A percentile compares a stretch with the other conserved stretches of the same genome.
phyloP scores from a whole-genome alignment of 1,139 yeast genomes.

The Sugiyamaella japonica region DNA sequence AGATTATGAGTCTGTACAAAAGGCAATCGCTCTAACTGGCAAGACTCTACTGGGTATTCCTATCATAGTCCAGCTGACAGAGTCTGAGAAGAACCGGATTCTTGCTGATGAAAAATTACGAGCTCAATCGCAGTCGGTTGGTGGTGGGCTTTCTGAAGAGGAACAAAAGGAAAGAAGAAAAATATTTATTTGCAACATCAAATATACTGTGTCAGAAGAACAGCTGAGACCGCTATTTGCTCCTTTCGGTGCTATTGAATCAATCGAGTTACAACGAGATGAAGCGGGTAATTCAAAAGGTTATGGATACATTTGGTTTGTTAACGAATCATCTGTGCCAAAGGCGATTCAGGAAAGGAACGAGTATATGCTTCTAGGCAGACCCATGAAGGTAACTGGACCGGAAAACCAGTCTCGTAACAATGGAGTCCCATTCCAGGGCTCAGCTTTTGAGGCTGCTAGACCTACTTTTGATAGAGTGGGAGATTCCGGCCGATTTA shows the following conservation, averaged over 20 bases:
- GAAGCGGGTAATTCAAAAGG: slow-evolving; percentile 42
- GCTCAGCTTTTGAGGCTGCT: slow-evolving; percentile 21
- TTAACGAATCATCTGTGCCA: slow-evolving; percentile 14
- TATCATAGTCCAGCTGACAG: slow-evolving; percentile 41
- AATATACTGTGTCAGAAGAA: slow-evolving; percentile 38
- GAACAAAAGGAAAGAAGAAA: slow-evolving; percentile 32
- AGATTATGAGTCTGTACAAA: slow-evolving; percentile 36
- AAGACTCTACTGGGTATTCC: slow-evolving; percentile 42
- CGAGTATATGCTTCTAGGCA: slow-evolving; percentile 39
- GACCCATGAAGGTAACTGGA: slow-evolving; percentile 35
- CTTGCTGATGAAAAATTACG: slow-evolving; percentile 31
- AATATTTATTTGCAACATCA: slow-evolving; percentile 38
- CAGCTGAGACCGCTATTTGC: slow-evolving; percentile 39
- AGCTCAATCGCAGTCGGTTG: background rate
- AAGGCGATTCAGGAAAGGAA: slow-evolving; percentile 39
- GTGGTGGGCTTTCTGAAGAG: slow-evolving; percentile 15
- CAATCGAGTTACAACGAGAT: slow-evolving; percentile 37
- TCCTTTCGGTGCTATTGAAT: slow-evolving; percentile 40
- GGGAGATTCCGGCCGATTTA: slow-evolving; percentile 7
- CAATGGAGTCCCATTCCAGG: slow-evolving; percentile 18
- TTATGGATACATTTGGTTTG: slow-evolving; percentile 35
- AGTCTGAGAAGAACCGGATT: slow-evolving; percentile 40
- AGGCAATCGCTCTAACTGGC: slow-evolving; percentile 42
- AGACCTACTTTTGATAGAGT: background rate
- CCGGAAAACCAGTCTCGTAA: slow-evolving; percentile 33